Percentiles rank a stretch among this genome's conserved stretches.
Conservation (phyloP, 768 basidiomycete genomes). For the Leccinum subgranulosum region DNA sequence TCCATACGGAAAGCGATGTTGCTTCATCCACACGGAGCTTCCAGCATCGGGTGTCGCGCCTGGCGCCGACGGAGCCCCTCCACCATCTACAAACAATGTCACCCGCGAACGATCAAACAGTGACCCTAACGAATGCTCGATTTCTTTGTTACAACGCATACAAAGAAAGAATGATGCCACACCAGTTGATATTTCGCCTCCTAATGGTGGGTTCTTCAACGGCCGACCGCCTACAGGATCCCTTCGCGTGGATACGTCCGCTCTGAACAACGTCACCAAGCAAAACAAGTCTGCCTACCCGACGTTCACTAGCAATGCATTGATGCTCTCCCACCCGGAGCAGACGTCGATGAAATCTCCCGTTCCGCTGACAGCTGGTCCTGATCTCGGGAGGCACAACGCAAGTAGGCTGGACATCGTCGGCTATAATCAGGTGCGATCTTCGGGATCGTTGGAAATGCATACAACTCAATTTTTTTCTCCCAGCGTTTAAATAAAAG, state of each 20-base stretch:
- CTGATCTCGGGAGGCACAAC: conserved; percentile 78
- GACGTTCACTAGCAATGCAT: conserved; percentile 44
- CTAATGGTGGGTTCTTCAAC: conserved; percentile 46
- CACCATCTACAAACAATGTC: conserved; percentile 47
- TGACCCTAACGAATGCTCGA: conserved; percentile 69
- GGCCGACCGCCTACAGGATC: conserved; percentile 65
- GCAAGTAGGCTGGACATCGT: conserved; percentile 71
- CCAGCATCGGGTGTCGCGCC: conserved; percentile 60
- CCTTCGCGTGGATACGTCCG: conserved; percentile 71
- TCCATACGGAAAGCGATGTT: conserved; percentile 89
- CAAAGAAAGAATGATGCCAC: conserved; percentile 62
- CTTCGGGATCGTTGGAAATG: conserved; percentile 3
- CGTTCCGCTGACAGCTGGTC: conserved; percentile 80
- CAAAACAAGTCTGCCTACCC: conserved; percentile 90
- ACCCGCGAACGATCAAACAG: conserved; percentile 74
- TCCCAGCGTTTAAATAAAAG: conserved; percentile 45
- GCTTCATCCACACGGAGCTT: conserved; percentile 90
- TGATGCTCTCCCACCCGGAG: conserved; percentile 54
- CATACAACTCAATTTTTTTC: conserved; percentile 23
- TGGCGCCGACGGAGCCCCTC: conserved; percentile 51
- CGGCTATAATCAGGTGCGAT: conserved; percentile 62
- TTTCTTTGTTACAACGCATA: conserved; percentile 77
- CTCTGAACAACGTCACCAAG: conserved; percentile 53
- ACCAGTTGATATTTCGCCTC: conserved; percentile 50
- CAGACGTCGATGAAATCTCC: conserved; percentile 64